phyloP scores from a whole-genome alignment of 2,329 filamentous ascomycete genomes.

The Dendrostoma leiphaemia region DNA sequence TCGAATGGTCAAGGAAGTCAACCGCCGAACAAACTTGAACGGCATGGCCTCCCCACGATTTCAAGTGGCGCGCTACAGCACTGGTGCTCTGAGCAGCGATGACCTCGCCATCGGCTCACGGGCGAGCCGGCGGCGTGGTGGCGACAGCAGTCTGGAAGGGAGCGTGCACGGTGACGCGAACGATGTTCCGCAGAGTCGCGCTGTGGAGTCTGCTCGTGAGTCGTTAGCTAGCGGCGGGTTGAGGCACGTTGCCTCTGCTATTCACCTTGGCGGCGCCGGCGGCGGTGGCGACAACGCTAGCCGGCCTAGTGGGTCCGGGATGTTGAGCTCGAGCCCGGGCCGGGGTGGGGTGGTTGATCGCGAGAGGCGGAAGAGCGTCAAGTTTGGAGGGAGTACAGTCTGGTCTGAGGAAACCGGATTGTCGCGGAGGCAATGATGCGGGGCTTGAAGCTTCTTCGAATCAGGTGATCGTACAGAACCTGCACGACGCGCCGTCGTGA shows the following conservation, averaged over 20 bases:
- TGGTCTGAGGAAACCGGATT: no score
- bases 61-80: background rate
- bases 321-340: conserved; percentile 52
- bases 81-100: background rate
- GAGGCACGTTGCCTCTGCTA: conserved; percentile 29
- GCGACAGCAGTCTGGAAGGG: conserved; percentile 19
- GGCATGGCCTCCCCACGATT: conserved; percentile 19
- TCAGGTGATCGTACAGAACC: no score
- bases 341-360: conserved; percentile 36
- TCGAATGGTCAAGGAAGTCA: conserved; percentile 42
- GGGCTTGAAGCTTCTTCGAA: no score
- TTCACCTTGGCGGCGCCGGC: conserved; percentile 3
- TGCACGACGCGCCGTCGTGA: no score
- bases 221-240: conserved; percentile 31
- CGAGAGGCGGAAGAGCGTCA: conserved; percentile 63
- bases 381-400: conserved; percentile 48
- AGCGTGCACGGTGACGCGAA: conserved; percentile 46
- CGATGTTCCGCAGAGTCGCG: conserved; percentile 57
- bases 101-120: conserved; percentile 2
- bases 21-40: conserved; percentile 19
- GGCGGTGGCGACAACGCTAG: conserved; percentile 5
- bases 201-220: conserved; percentile 59
- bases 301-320: conserved; percentile 12
- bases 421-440: no score
- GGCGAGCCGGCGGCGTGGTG: conserved; percentile 5